These are phyloP conservation scores for Sordariomycetes sp. DNA, from an alignment of 2,329 filamentous ascomycete species.

Conservation along the genomic window DNA sequence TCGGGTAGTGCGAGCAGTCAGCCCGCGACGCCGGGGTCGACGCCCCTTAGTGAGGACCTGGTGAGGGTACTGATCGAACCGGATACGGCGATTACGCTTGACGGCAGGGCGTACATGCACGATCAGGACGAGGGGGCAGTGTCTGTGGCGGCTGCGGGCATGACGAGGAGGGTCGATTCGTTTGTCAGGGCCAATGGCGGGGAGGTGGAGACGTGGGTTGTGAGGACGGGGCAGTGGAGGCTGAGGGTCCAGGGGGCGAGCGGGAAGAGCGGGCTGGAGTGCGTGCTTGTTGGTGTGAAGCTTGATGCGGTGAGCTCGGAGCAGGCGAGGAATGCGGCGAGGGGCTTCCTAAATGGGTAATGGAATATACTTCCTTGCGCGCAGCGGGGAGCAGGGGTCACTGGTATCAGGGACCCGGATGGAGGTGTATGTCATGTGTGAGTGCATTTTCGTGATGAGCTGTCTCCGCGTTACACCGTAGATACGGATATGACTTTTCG, in stretches of 20 bases:
- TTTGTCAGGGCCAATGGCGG: slow-evolving; percentile 7
- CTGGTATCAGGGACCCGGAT: no score
- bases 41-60: slow-evolving; percentile 54
- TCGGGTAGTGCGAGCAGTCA: slow-evolving; percentile 48
- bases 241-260: slow-evolving; percentile 45
- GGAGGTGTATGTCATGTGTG: no score
- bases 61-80: slow-evolving; percentile 51
- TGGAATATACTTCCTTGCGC: no score
- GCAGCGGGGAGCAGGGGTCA: no score
- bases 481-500: no score
- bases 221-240: slow-evolving; percentile 60
- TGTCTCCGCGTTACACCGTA: no score
- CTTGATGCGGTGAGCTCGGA: slow-evolving; percentile 59
- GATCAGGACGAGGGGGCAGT: slow-evolving; percentile 16
- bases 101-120: slow-evolving; percentile 34
- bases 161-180: slow-evolving; percentile 28
- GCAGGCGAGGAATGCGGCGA: slow-evolving; percentile 48
- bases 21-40: slow-evolving; percentile 54
- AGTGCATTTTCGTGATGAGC: no score
- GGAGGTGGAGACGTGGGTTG: slow-evolving; percentile 39
- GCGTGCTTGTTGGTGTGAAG: slow-evolving; percentile 63
- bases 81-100: slow-evolving; percentile 44
- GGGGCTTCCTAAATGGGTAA: slow-evolving; percentile 41
- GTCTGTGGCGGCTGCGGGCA: slow-evolving; percentile 19
- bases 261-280: slow-evolving; percentile 47